Base-by-base conservation (phyloP, 2,329 filamentous ascomycete species). In the Fusarium ambrosium region DNA sequence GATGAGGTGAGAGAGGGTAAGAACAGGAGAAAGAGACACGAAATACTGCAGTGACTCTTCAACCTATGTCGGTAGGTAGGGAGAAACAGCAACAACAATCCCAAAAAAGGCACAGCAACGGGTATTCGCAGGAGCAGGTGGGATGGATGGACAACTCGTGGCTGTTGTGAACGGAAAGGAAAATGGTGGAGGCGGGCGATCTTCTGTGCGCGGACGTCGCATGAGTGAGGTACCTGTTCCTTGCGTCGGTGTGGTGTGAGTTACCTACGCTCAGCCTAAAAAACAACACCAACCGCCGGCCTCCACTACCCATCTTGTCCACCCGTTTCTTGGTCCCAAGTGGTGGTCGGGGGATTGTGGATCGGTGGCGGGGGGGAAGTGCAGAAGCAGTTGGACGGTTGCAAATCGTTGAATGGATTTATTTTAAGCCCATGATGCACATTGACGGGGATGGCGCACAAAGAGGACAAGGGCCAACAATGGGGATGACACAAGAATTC, bases 301-400 rank as follows among this genome's bases (percentile, higher is more conserved):
- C 32, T 32, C 39, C 56, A 18, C 39, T 32, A 29, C 56, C 36
- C 39, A 60, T 74, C 53, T 20, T 24, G 43, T 24, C 43, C 43
- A 24, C 43, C 43, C 43, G 16, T 43, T 58, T 62, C 27, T 55
- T 51, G 60, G 34, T 53, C 20, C 24, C 48, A 53, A 53, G 29
- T 77, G 64, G 53, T 69, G 66, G 58, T 59, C 45, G 62, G 65
- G 58, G 55, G 45, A 64, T 58, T 62, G 39, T 66, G 55, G 76
- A 69, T 64, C 55, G 24, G 62, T 62, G 68, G 64, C 67, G 67
- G 72, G 64, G 58, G 27, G 58, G 27, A 60, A 43, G 34, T 3
- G 27, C 37, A 59, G 27, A 53, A 39, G 37, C 32, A 65, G 16
- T 48, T 62, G 29, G 18, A 18, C 36, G 22, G 60, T 60, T 53